Base-by-base conservation (phyloP, 2,329 filamentous ascomycete genomes). In the Tolypocladium sp. region DNA sequence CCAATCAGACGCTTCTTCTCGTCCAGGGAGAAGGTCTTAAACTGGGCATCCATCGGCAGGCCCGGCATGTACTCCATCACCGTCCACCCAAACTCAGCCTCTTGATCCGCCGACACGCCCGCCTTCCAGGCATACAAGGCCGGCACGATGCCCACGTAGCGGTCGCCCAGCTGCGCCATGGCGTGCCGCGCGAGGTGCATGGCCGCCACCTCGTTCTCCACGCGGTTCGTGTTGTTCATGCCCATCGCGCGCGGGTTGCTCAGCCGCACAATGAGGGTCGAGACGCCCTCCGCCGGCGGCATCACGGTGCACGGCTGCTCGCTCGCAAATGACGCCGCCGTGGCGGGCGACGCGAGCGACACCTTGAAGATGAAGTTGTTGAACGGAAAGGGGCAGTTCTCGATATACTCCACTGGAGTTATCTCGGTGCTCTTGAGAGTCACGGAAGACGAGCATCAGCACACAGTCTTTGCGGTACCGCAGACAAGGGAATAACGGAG, bases 161-260 rank as follows among this genome's bases (percentile, higher is more conserved):
- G 12, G 13, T 46, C 42, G 12, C 42, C 42, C 22, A 46, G 9
- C 58, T 42, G n/a, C 13, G 30, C 22, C 0, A 68, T 35, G 2
- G 59, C 55, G 41, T 66, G 27, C 2, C 67, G 67, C 9, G 61
- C 63, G n/a, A 70, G 58, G 1, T 57, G 46, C n/a, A 63, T 60
- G 9, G 65, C 62, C 2, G 66, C 66, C 2, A 70, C 67, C 20
- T 70, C 67, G 53, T 71, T 70, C 60, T 69, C 61, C 4, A 67
- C 60, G 4, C 69, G 65, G 37, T 60, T 60, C 22, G 57, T 58
- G n/a, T 63, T 53, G 49, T 63, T 62, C 37, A 59, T 17, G 25
- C 57, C 60, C 17, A 55, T 40, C 0, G 61, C 63, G 3, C 15
- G 53, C 9, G 61, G 55, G 35, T 66, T 66, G 22, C 57, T 49